Conservation (phyloP, 371 early-diverging fungal genomes). For the Saksenaea oblongispora region DNA sequence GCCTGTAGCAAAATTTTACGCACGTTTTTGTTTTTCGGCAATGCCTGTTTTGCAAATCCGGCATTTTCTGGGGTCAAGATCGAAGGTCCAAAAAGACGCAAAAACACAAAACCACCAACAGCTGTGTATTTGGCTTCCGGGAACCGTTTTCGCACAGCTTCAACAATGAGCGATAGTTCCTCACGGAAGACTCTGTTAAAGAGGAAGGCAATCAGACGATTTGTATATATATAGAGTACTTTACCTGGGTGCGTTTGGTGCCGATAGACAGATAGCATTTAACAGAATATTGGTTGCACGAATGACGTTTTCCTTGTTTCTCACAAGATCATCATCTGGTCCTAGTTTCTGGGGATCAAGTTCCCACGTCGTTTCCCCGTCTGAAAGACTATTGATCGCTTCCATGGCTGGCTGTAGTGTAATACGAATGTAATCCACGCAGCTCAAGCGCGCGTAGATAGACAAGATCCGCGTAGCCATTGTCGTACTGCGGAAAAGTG, state of each 20-base stretch:
- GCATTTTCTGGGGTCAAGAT: slow-evolving; percentile 83
- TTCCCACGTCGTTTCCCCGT: slow-evolving; percentile 65
- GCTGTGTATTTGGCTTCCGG: slow-evolving; percentile 84
- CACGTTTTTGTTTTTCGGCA: slow-evolving; percentile 40
- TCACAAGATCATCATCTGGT: slow-evolving; percentile 57
- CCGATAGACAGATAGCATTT: slow-evolving; percentile 78
- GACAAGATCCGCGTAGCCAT: slow-evolving; percentile 88
- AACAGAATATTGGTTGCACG: slow-evolving; percentile 75
- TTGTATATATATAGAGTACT: too few species aligned
- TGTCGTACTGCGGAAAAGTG: slow-evolving; percentile 90
- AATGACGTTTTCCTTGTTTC: slow-evolving; percentile 80
- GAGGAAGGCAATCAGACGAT: not conserved
- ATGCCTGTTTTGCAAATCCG: slow-evolving; percentile 42
- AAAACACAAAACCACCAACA: slow-evolving; percentile 93
- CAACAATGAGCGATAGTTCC: slow-evolving; percentile 74
- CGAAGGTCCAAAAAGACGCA: slow-evolving; percentile 92
- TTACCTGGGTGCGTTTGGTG: slow-evolving; percentile 63
- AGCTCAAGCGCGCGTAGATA: slow-evolving; percentile 74
- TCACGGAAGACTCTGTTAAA: slow-evolving; percentile 61
- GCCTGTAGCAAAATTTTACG: slow-evolving; percentile 85
- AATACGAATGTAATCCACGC: slow-evolving; percentile 77
- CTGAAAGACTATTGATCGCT: slow-evolving; percentile 48
- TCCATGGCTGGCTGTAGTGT: slow-evolving; percentile 79
- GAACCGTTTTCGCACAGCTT: slow-evolving; percentile 78
- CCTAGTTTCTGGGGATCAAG: slow-evolving; percentile 80